Conservation (phyloP, 352 stramenopile species). For the Phytophthora rubi region DNA sequence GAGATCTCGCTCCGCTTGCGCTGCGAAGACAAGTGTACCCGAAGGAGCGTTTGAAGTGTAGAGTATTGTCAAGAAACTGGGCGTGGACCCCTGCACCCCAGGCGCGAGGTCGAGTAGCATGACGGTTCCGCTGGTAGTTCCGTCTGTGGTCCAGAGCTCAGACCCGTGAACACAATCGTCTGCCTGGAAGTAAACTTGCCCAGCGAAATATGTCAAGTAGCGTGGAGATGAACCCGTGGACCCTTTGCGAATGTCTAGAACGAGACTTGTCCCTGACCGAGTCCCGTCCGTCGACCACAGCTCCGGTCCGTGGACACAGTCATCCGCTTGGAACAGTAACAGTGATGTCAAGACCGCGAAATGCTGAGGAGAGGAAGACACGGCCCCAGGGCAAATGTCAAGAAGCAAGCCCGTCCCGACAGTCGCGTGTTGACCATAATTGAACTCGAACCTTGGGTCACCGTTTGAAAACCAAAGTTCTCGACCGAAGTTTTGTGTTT, state of each 20-base stretch:
- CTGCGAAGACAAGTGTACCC: slow-evolving; percentile 39
- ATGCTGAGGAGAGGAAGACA: slow-evolving; percentile 59
- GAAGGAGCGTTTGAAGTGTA: slow-evolving; percentile 1
- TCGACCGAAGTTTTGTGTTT: slow-evolving; percentile 41
- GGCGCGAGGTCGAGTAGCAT: slow-evolving; percentile 69
- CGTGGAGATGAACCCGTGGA: slow-evolving; percentile 46
- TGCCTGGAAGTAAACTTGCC: slow-evolving; percentile 76
- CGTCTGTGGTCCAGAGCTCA: slow-evolving; percentile 85
- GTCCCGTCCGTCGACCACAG: slow-evolving; percentile 83
- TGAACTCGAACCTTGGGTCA: slow-evolving; percentile 33
- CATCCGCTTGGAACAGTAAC: slow-evolving; percentile 86
- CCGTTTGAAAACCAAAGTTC: slow-evolving; percentile 76
- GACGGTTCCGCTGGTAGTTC: slow-evolving; percentile 47
- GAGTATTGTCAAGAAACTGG: slow-evolving; percentile 55
- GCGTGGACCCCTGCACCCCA: slow-evolving; percentile 42
- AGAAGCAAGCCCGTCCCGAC: slow-evolving; percentile 54
- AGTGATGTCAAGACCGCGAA: slow-evolving; percentile 44
- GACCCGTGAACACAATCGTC: slow-evolving; percentile 76
- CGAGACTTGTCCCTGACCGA: slow-evolving; percentile 46
- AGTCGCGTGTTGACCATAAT: slow-evolving; percentile 33
- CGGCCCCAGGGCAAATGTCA: slow-evolving; percentile 59
- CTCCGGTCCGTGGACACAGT: slow-evolving; percentile 81
- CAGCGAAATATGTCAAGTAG: slow-evolving; percentile 58
- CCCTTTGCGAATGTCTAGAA: slow-evolving; percentile 72
- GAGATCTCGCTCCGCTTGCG: slow-evolving; percentile 38